phyloP scores from a whole-genome alignment of 805 yeast genomes.

The Ogataea polymorpha region DNA sequence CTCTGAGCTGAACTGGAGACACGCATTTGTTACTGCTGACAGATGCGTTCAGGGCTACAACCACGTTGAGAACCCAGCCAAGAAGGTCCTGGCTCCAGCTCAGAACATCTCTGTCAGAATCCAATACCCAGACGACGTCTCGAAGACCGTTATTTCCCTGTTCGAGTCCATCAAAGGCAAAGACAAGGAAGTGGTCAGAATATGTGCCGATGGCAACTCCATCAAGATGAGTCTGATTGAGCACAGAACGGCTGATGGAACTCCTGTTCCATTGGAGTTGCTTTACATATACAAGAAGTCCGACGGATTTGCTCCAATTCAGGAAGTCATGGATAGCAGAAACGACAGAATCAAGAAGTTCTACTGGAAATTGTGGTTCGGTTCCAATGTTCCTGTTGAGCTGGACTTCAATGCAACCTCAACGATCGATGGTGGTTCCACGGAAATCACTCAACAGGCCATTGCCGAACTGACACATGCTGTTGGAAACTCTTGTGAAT shows the following conservation, averaged over 20 bases:
- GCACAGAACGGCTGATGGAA: constrained; percentile 77
- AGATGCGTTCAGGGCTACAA: constrained; percentile 83
- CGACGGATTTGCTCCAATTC: constrained; percentile 94
- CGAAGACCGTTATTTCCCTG: constrained; percentile 60
- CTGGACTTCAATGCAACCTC: constrained; percentile 69
- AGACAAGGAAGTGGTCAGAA: constrained; percentile 60
- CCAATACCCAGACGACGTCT: constrained; percentile 45
- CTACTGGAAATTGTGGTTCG: constrained; percentile 98
- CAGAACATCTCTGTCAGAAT: constrained; percentile 60
- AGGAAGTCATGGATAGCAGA: constrained; percentile 86
- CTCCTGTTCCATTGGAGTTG: constrained; percentile 73
- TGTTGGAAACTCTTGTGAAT: constrained; percentile 95
- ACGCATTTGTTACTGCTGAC: constrained; percentile 77
- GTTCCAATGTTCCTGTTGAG: constrained; percentile 54
- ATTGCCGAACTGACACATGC: constrained; percentile 95
- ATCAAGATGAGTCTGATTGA: constrained; percentile 79
- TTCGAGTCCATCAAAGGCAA: constrained; percentile 73
- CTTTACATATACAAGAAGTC: constrained; percentile 75
- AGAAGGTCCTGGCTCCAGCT: constrained; percentile 74
- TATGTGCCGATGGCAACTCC: constrained; percentile 48
- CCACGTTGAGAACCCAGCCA: constrained; percentile 76
- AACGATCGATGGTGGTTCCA: constrained; percentile 66
- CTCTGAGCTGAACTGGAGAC: constrained; percentile 75
- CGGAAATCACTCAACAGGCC: constrained; percentile 67
- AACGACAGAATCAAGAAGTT: constrained; percentile 90